Evolutionary conservation across 257 asterid genomes (phyloP).

Genomic region (Oldenlandia corymbosa): DNA sequence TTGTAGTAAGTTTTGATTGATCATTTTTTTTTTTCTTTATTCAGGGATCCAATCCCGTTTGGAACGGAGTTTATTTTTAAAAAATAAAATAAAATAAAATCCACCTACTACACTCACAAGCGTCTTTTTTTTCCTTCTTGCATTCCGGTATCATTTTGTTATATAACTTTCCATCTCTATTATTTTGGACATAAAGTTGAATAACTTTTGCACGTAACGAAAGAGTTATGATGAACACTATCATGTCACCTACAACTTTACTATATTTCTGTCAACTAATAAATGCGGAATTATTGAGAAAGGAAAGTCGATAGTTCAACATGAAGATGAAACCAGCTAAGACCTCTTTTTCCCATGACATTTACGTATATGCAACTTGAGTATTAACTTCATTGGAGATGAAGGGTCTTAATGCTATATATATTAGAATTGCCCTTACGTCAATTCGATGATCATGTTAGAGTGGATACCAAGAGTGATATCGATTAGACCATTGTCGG

Average conservation of each 20-base stretch:
- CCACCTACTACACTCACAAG: too few relatives aligned
- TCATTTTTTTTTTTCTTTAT: too few relatives aligned
- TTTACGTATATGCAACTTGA: too few relatives aligned
- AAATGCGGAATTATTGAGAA: not conserved
- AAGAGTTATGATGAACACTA: not conserved
- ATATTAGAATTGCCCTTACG: not conserved
- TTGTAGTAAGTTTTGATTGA: too few relatives aligned
- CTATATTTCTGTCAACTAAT: not conserved
- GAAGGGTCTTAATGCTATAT: not conserved
- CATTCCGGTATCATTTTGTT: not conserved
- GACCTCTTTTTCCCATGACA: not conserved
- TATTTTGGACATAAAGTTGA: not conserved
- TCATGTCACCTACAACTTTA: not conserved
- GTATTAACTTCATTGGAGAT: conserved; percentile 6
- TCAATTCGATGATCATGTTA: not conserved
- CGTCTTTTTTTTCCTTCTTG: too few relatives aligned
- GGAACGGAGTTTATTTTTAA: too few relatives aligned
- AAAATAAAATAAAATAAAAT: too few relatives aligned
- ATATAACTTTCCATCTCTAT: not conserved
- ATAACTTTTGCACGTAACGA: not conserved
- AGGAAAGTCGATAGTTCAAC: not conserved
- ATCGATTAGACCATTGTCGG: not conserved
- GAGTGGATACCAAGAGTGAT: not conserved
- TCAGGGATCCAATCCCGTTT: too few relatives aligned
- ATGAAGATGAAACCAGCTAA: not conserved